Percentiles rank a stretch among this genome's conserved stretches.
Evolutionary conservation across 306 rosid species (phyloP).

Genomic region (Acmispon strigosus): DNA sequence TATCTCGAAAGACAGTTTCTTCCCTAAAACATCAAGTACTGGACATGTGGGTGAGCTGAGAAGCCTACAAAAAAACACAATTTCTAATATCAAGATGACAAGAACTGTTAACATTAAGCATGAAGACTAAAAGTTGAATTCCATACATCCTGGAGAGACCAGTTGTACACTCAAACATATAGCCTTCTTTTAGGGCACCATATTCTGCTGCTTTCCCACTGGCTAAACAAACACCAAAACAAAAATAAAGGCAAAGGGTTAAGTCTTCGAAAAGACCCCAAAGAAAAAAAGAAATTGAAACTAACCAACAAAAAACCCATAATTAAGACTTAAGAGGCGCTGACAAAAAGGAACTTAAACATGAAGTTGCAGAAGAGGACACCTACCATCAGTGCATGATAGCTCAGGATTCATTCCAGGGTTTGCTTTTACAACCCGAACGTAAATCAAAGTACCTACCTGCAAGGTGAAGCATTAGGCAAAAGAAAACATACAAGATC

Average conservation of each 20-base stretch:
- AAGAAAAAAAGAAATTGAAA: background rate
- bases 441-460: conserved; percentile 70
- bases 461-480: conserved; percentile 35
- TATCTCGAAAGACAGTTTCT: conserved; percentile 81
- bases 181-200: conserved; percentile 81
- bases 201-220: conserved; percentile 78
- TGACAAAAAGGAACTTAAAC: background rate
- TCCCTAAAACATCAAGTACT: conserved; percentile 75
- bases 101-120: conserved; percentile 6
- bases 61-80: conserved; percentile 41
- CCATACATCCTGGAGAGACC: conserved; percentile 82
- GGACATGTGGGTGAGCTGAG: conserved; percentile 79
- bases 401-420: conserved; percentile 90
- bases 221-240: conserved; percentile 33
- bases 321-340: background rate
- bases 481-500: background rate
- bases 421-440: conserved; percentile 75
- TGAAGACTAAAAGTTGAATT: background rate
- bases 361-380: background rate
- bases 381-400: conserved; percentile 83
- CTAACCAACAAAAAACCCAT: background rate
- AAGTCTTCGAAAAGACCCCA: background rate
- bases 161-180: conserved; percentile 74
- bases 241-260: background rate
- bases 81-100: background rate